Evolutionary conservation across 352 stramenopile genomes (phyloP), one percentile per base, ranked within the genome.

Genomic region (Phytophthora tentaculata): DNA sequence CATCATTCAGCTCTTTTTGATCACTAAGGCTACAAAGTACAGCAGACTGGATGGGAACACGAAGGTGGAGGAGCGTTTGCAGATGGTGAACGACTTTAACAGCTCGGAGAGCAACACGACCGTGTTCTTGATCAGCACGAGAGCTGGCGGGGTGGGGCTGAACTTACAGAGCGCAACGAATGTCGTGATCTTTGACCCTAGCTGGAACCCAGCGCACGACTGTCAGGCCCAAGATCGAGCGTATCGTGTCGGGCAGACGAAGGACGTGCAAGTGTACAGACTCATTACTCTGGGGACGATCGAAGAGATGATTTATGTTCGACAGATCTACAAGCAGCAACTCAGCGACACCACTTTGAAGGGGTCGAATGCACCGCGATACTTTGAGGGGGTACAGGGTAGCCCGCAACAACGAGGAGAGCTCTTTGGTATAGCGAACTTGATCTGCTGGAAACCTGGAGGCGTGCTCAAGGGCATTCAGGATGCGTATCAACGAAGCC

Each of bases 221-320:
- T 91, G 79, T 39, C 90, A 97, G 60, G 88, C 87, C 4, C 84
- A 94, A 57, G 86, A 94, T 60, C 81, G 90, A 35, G 88, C 87
- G 10, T 97, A 95, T 61, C 84, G 90, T 13, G 95, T 97, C 32
- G 88, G 89, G 0, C 90, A 96, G 60, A 95, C 84, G 14, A 91
- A 91, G 43, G 81, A 96, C 60, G 90, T 97, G 0, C 75, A 95
- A 47, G 84, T 95, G 20, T 96, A 95, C 61, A 74, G 90, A 12
- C 59, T 96, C 23, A 92, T 97, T 62, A 95, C 86, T 28, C 63
- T 93, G 10, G 85, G 85, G 5, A 95, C 84, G 51, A 94, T 96
- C 26, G 90, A 97, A 64, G 88, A 97, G 61, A 96, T 94, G 83
- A 95, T 96, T 17, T 96, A 96, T 48, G 81, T 90, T 29, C 80